Conservation (phyloP, 495 filamentous ascomycete genomes). For the Lentithecium fluviatile region DNA sequence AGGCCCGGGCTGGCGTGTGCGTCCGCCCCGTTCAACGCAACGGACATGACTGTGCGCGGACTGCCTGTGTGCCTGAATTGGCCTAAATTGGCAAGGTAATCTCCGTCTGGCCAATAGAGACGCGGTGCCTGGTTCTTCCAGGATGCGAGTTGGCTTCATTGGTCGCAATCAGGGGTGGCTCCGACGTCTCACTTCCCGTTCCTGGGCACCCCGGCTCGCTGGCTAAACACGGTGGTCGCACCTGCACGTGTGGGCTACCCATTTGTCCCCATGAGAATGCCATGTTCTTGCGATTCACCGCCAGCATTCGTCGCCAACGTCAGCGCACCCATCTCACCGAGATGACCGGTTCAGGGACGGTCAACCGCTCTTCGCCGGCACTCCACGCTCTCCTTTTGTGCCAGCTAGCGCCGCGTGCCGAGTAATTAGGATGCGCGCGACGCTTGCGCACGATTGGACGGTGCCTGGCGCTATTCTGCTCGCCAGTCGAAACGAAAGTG, state of each 20-base stretch:
- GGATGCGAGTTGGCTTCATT: neutral
- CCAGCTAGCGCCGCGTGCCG: conserved; percentile 9
- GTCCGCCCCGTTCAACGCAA: too few relatives aligned
- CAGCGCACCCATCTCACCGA: neutral
- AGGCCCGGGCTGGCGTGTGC: too few relatives aligned
- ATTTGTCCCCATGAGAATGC: conserved; percentile 1
- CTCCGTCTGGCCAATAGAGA: conserved; percentile 15
- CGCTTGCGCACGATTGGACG: neutral
- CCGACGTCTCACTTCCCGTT: conserved; percentile 11
- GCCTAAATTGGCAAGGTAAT: neutral
- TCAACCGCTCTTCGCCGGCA: neutral
- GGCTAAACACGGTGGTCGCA: conserved; percentile 2
- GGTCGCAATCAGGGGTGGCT: conserved; percentile 10
- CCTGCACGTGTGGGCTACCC: conserved; percentile 17
- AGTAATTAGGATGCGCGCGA: conserved; percentile 23
- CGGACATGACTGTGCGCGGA: neutral
- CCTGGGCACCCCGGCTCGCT: neutral
- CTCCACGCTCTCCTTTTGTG: neutral
- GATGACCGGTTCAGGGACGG: neutral
- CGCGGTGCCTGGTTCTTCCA: conserved; percentile 11
- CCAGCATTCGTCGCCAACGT: neutral
- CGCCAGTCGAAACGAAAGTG: neutral
- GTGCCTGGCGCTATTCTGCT: neutral
- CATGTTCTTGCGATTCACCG: neutral
- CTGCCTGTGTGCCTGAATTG: neutral